Evolutionary conservation across 208 protist species (phyloP).

Genomic region (Leishmania mexicana): DNA sequence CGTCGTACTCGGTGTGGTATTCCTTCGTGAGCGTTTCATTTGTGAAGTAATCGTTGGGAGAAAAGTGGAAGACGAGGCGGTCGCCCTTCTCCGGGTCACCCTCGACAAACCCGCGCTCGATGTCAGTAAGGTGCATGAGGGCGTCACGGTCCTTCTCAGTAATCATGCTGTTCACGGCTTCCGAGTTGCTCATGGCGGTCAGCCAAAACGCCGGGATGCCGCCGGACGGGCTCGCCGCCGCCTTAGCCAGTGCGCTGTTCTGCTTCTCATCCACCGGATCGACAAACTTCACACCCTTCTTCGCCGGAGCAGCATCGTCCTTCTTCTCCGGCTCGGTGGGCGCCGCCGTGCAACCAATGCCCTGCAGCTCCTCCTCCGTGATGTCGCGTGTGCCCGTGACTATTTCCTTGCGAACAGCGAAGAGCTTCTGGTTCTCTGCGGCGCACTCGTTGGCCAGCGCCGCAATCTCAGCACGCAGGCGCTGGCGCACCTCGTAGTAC

Average conservation of each 20-base stretch:
- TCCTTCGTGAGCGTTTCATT: slow-evolving; percentile 90
- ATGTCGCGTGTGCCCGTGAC: slow-evolving; percentile 63
- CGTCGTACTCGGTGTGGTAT: slow-evolving; percentile 81
- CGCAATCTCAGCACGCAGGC: slow-evolving; percentile 45
- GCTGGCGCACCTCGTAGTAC: slow-evolving; percentile 35
- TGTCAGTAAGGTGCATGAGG: slow-evolving; percentile 60
- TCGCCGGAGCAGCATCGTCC: slow-evolving; percentile 15
- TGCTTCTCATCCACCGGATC: slow-evolving; percentile 41
- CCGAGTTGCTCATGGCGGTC: slow-evolving; percentile 60
- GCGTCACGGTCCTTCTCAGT: slow-evolving; percentile 65
- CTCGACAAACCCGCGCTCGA: slow-evolving; percentile 53
- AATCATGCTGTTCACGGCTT: slow-evolving; percentile 58
- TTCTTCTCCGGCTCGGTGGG: background rate
- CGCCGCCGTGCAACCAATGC: background rate
- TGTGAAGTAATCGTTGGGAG: slow-evolving; percentile 91
- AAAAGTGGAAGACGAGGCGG: slow-evolving; percentile 85
- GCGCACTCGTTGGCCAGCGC: slow-evolving; percentile 37
- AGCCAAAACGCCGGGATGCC: slow-evolving; percentile 93
- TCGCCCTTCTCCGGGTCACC: slow-evolving; percentile 70
- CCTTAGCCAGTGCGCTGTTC: slow-evolving; percentile 31
- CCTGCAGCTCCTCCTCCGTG: slow-evolving; percentile 59
- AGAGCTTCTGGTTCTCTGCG: slow-evolving; percentile 22
- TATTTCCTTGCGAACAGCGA: slow-evolving; percentile 55
- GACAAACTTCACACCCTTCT: slow-evolving; percentile 53
- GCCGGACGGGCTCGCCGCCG: slow-evolving; percentile 46